Conservation (phyloP, 345 rosid species). For the Lepidium africanum region DNA sequence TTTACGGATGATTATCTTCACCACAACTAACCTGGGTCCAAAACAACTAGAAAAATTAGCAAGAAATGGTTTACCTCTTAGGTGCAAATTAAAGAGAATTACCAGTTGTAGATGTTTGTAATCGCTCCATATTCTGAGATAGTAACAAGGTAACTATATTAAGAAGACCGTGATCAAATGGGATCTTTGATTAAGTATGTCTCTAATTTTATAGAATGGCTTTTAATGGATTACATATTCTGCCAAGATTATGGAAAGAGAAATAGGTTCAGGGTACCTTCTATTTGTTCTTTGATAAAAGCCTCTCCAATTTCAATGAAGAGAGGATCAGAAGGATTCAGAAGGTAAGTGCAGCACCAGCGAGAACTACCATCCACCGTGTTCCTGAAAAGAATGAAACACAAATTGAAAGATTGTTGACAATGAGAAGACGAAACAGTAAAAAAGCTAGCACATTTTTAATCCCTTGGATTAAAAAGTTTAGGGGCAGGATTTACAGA, state of each 20-base stretch:
- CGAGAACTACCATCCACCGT: slow-evolving; percentile 74
- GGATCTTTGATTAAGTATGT: neutral
- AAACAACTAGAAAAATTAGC: neutral
- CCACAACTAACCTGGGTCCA: neutral
- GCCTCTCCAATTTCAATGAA: slow-evolving; percentile 84
- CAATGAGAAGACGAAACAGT: neutral
- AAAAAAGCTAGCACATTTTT: neutral
- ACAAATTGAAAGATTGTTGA: neutral
- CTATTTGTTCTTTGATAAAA: slow-evolving; percentile 63
- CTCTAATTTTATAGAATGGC: neutral
- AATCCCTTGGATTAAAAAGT: neutral
- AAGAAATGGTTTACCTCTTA: neutral
- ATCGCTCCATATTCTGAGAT: slow-evolving; percentile 89
- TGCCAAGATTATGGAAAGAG: neutral
- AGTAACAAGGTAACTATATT: slow-evolving; percentile 10
- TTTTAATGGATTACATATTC: neutral
- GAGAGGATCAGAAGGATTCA: slow-evolving; percentile 79
- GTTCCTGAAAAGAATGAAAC: slow-evolving; percentile 45
- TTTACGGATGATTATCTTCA: neutral
- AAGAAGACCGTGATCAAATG: neutral
- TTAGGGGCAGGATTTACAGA: neutral
- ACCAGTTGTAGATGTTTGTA: slow-evolving; percentile 95
- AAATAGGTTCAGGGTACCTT: slow-evolving; percentile 42
- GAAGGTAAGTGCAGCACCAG: slow-evolving; percentile 98
- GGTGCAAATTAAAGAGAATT: slow-evolving; percentile 22